These are phyloP conservation scores for Cydonia oblonga DNA, from an alignment of 331 rosid species.

Conservation along the genomic window DNA sequence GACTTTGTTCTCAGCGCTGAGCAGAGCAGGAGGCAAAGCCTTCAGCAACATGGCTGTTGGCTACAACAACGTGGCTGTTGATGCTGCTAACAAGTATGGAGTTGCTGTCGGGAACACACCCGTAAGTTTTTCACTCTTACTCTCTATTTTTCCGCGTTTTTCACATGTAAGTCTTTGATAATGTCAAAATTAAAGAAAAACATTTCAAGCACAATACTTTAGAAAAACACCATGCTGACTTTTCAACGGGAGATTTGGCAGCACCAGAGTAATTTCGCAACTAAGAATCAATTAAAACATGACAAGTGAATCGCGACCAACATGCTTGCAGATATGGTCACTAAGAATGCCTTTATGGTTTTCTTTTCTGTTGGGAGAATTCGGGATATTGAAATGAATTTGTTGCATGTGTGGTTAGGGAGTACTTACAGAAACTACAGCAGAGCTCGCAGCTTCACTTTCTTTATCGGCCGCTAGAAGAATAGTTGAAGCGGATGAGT, in stretches of 20 bases:
- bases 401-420: no score
- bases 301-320: not conserved
- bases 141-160: not conserved
- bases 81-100: slow-evolving; percentile 85
- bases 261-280: no score
- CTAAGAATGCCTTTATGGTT: not conserved
- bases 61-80: slow-evolving; percentile 78
- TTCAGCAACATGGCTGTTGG: slow-evolving; percentile 98
- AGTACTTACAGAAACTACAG: slow-evolving; percentile 96
- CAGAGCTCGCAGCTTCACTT: slow-evolving; percentile 93
- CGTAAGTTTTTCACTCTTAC: slow-evolving; percentile 34
- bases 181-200: not conserved
- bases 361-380: not conserved
- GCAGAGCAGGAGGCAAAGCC: slow-evolving; percentile 94
- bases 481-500: slow-evolving; percentile 95
- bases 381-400: no score
- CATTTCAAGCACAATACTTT: not conserved
- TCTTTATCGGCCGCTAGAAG: slow-evolving; percentile 89
- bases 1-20: slow-evolving; percentile 79
- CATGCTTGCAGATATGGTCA: not conserved
- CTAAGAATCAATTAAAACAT: not conserved
- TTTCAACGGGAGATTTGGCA: no score
- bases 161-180: not conserved
- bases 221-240: not conserved
- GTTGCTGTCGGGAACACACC: slow-evolving; percentile 99